Evolutionary conservation across 1,139 yeast species (phyloP).

Genomic region (Geotrichum reessii): DNA sequence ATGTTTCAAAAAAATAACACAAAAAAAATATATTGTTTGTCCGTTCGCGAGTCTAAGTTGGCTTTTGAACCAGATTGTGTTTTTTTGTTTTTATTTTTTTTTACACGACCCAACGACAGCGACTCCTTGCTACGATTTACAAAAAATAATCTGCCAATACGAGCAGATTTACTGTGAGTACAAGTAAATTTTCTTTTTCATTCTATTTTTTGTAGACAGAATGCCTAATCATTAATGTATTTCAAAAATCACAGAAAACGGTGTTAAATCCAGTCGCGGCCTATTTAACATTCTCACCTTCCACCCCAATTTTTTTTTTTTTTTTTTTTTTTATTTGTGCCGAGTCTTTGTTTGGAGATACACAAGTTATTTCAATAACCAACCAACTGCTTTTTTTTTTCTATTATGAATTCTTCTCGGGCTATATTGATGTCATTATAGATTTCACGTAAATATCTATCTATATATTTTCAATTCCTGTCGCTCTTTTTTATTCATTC

Average conservation of each 20-base stretch:
- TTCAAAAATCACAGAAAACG: neutral
- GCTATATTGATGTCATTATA: neutral
- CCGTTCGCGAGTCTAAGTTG: too few species aligned
- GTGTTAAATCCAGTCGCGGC: neutral
- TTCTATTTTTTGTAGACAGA: neutral
- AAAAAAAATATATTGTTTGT: too few species aligned
- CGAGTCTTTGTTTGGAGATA: neutral
- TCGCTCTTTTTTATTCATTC: neutral
- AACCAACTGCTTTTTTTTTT: neutral
- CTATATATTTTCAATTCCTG: neutral
- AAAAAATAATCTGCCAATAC: too few species aligned
- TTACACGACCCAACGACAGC: too few species aligned
- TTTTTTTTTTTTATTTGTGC: neutral
- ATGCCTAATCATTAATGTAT: neutral
- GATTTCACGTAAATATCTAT: neutral
- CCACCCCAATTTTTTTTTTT: neutral
- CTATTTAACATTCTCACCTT: neutral
- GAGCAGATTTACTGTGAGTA: too few species aligned
- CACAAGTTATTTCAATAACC: neutral
- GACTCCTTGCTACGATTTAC: too few species aligned
- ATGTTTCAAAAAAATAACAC: neutral
- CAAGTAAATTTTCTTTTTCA: neutral
- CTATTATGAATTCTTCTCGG: neutral
- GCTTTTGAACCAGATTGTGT: too few species aligned
- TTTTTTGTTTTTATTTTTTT: too few species aligned